Evolutionary conservation across 1,284 basidiomycete species (phyloP).

Genomic region (Afroboletus lepidellus): DNA sequence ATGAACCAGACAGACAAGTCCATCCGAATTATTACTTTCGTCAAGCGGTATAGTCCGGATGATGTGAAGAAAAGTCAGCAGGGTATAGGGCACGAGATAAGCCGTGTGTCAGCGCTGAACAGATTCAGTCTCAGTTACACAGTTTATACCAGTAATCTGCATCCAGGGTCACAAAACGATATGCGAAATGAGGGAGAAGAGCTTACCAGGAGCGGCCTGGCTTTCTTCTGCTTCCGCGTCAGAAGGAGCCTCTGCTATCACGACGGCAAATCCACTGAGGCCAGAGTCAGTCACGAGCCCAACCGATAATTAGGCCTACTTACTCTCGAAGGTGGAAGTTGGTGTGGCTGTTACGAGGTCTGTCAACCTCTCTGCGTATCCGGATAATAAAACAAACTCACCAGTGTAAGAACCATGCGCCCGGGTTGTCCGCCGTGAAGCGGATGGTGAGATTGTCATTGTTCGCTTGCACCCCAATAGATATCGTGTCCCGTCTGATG

Average conservation of each 20-base stretch:
- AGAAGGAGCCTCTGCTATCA: constrained; percentile 13
- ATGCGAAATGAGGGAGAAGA: not conserved
- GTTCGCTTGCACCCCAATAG: constrained; percentile 17
- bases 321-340: constrained; percentile 30
- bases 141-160: constrained; percentile 12
- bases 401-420: constrained; percentile 30
- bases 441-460: constrained; percentile 31
- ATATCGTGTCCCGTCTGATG: constrained; percentile 18
- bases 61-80: not conserved
- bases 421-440: constrained; percentile 33
- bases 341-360: constrained; percentile 21
- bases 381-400: constrained; percentile 5
- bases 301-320: not conserved
- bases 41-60: not conserved
- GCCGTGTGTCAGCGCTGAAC: not conserved
- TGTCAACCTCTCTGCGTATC: not conserved
- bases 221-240: not conserved
- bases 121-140: constrained; percentile 1
- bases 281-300: not conserved
- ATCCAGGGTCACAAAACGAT: not conserved
- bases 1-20: not conserved
- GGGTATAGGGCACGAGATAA: not conserved
- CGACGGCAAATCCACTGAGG: constrained; percentile 18
- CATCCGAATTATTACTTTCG: not conserved
- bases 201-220: constrained; percentile 9